phyloP scores from a whole-genome alignment of 768 basidiomycete genomes.

The Mycena metata region DNA sequence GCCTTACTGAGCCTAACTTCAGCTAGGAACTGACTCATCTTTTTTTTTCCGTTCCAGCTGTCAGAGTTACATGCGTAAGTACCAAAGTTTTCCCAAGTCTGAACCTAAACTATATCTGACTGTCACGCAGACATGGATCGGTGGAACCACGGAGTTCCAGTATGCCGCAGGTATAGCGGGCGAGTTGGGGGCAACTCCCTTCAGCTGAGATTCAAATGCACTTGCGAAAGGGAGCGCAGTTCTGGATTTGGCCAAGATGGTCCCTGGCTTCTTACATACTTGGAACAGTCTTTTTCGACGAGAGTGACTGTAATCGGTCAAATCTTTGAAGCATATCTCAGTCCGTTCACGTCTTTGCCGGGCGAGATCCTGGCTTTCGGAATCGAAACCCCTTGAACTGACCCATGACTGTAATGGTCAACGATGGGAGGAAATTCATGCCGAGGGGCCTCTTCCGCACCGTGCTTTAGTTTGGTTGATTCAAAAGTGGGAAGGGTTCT shows the following conservation, averaged over 20 bases:
- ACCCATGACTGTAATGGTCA: no score
- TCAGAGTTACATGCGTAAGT: conserved; percentile 22
- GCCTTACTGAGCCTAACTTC: background rate
- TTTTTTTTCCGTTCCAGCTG: conserved; percentile 12
- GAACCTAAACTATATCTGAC: conserved; percentile 11
- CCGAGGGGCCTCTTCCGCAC: no score
- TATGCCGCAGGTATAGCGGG: no score
- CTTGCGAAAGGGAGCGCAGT: conserved; percentile 17
- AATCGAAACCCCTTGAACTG: no score
- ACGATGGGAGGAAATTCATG: no score
- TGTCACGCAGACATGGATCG: conserved; percentile 21
- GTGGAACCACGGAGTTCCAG: no score
- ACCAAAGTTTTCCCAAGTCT: conserved; percentile 6
- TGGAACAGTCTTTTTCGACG: conserved; percentile 11
- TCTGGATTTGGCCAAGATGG: background rate
- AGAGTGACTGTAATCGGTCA: no score
- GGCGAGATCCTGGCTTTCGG: no score
- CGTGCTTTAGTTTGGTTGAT: no score
- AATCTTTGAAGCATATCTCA: conserved; percentile 17
- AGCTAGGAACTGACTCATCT: conserved; percentile 15
- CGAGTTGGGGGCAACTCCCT: conserved; percentile 20
- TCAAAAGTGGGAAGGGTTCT: no score
- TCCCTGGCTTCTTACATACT: conserved; percentile 14
- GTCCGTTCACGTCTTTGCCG: no score
- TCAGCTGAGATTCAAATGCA: conserved; percentile 6